These are phyloP conservation scores for Omphalotus olearius DNA, from an alignment of 1,284 basidiomycete species.

Conservation along the genomic window DNA sequence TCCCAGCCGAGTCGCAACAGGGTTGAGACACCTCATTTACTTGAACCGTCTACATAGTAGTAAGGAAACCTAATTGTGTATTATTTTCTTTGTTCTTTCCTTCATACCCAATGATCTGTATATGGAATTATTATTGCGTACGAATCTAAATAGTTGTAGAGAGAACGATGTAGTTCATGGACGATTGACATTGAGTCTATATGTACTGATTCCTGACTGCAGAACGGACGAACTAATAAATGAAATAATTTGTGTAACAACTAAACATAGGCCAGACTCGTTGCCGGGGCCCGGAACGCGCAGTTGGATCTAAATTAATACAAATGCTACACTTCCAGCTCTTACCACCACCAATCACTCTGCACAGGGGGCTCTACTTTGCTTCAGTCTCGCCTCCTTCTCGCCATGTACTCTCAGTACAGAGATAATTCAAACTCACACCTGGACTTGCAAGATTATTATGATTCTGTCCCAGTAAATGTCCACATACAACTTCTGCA, in stretches of 20 bases:
- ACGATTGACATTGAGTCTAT: background rate
- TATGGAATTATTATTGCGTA: background rate
- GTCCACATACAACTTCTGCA: background rate
- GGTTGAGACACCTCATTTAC: background rate
- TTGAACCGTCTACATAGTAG: constrained; percentile 5
- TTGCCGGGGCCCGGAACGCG: too few relatives aligned
- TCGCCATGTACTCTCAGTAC: constrained; percentile 20
- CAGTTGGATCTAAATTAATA: too few relatives aligned
- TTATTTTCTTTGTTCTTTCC: background rate
- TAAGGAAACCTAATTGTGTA: constrained; percentile 10
- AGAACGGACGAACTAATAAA: background rate
- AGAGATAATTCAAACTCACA: constrained; percentile 20
- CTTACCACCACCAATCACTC: too few relatives aligned
- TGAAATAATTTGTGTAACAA: background rate
- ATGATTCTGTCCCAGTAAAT: constrained; percentile 20
- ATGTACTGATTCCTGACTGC: background rate
- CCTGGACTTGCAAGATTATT: constrained; percentile 28
- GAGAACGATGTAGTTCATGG: too few relatives aligned
- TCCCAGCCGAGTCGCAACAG: constrained; percentile 24
- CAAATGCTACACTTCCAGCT: too few relatives aligned
- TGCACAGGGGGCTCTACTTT: background rate
- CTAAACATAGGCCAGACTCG: too few relatives aligned
- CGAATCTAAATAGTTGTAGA: background rate
- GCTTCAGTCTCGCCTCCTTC: background rate
- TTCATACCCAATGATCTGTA: background rate